Evolutionary conservation across 805 yeast species (phyloP).

Genomic region (Cephaloascus fragrans): DNA sequence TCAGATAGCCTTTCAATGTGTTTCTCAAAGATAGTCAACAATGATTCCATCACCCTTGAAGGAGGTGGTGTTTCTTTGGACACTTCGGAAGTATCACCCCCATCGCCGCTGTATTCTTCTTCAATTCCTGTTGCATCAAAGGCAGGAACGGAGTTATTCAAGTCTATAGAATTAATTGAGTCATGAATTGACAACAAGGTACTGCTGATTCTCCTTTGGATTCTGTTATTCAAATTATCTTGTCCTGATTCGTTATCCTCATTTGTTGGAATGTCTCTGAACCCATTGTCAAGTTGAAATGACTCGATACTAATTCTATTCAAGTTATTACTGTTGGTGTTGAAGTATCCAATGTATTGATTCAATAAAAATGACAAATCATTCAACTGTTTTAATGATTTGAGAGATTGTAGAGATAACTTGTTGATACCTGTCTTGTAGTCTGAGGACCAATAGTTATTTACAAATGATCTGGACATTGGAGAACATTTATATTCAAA

Average conservation of each 20-base stretch:
- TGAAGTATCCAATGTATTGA: constrained; percentile 23
- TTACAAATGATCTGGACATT: constrained; percentile 13
- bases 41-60: background rate
- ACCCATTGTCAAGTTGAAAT: constrained; percentile 13
- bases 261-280: constrained; percentile 3
- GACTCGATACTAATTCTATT: constrained; percentile 16
- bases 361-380: constrained; percentile 27
- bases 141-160: background rate
- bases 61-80: background rate
- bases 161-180: background rate
- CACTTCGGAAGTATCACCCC: background rate
- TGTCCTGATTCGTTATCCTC: background rate
- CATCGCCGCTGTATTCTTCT: background rate
- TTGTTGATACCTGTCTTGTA: constrained; percentile 23
- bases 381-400: constrained; percentile 27
- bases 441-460: constrained; percentile 32
- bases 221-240: background rate
- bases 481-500: background rate
- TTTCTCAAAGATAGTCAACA: constrained; percentile 4
- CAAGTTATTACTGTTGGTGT: constrained; percentile 23
- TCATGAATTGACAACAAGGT: background rate
- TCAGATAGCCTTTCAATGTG: constrained; percentile 11
- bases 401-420: constrained; percentile 17
- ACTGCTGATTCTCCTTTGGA: background rate
- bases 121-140: background rate